Evolutionary conservation across 371 early-diverging fungal species (phyloP).

Genomic region (Phascolomyces articulosus): DNA sequence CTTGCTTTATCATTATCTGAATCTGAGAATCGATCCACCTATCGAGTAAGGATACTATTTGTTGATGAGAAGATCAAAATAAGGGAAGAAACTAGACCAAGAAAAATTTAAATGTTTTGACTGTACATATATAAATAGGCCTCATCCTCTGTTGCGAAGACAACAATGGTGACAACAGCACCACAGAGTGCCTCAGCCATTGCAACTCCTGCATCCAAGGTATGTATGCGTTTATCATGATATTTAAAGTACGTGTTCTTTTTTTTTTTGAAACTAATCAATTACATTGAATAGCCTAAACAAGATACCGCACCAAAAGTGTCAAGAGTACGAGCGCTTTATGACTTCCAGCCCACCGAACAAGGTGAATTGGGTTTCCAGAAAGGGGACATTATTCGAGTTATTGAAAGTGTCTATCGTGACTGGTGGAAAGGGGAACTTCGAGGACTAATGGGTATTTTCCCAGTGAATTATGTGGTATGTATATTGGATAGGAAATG

Average conservation of each 20-base stretch:
- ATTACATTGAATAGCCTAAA: conserved; percentile 2
- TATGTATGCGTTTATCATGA: neutral
- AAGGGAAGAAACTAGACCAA: too few species aligned
- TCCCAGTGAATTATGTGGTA: conserved; percentile 89
- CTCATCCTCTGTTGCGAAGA: conserved; percentile 22
- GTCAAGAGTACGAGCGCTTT: conserved; percentile 81
- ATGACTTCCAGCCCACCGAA: conserved; percentile 85
- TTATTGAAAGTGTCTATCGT: conserved; percentile 82
- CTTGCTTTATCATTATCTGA: conserved; percentile 88
- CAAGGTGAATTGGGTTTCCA: conserved; percentile 83
- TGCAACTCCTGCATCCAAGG: conserved; percentile 13
- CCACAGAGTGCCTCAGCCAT: neutral
- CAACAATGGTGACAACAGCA: conserved; percentile 11
- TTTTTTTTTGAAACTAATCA: too few species aligned
- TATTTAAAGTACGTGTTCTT: too few species aligned
- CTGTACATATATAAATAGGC: conserved; percentile 16
- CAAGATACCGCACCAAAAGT: conserved; percentile 42
- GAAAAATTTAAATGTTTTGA: too few species aligned
- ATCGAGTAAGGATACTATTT: conserved; percentile 42
- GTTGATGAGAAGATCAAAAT: too few species aligned
- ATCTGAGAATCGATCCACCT: conserved; percentile 55
- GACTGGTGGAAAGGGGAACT: conserved; percentile 94
- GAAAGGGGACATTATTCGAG: conserved; percentile 80
- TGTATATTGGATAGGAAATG: conserved; percentile 5
- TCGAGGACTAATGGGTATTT: conserved; percentile 77